Conservation (phyloP, 1,139 yeast species). For the Geotrichum siamense region DNA sequence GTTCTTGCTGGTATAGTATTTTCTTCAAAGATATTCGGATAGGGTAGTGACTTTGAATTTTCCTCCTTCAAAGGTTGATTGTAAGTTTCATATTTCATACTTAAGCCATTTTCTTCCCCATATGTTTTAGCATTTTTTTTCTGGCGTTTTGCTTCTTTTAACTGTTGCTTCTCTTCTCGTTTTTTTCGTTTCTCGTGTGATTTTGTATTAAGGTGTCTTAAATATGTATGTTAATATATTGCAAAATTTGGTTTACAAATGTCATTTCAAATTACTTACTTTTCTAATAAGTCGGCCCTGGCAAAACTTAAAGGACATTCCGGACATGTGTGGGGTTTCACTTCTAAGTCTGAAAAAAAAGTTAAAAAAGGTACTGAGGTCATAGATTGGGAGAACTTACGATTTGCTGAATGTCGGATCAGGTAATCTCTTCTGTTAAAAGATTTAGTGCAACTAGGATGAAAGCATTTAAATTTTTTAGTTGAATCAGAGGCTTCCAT, state of each 20-base stretch:
- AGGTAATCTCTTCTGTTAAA: slow-evolving; percentile 36
- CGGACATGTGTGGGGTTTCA: slow-evolving; percentile 28
- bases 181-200: slow-evolving; percentile 27
- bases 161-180: slow-evolving; percentile 20
- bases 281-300: slow-evolving; percentile 28
- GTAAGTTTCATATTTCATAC: too few species aligned
- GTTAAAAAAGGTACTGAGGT: neutral
- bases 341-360: slow-evolving; percentile 23
- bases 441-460: slow-evolving; percentile 32
- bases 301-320: slow-evolving; percentile 29
- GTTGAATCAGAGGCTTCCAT: slow-evolving; percentile 1
- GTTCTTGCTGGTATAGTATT: neutral
- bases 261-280: slow-evolving; percentile 20
- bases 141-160: slow-evolving; percentile 3
- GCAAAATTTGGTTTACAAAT: neutral
- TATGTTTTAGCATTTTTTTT: neutral
- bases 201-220: slow-evolving; percentile 26
- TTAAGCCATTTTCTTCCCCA: neutral
- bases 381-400: slow-evolving; percentile 17
- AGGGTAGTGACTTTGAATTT: neutral
- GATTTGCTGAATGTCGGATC: slow-evolving; percentile 35
- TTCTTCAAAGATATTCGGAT: neutral
- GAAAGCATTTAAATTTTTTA: slow-evolving; percentile 23
- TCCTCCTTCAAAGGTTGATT: neutral
- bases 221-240: neutral